Percentiles rank a stretch among this genome's conserved stretches.
Conservation (phyloP, 169 alveolate genomes). For the Condylostoma magnum region DNA sequence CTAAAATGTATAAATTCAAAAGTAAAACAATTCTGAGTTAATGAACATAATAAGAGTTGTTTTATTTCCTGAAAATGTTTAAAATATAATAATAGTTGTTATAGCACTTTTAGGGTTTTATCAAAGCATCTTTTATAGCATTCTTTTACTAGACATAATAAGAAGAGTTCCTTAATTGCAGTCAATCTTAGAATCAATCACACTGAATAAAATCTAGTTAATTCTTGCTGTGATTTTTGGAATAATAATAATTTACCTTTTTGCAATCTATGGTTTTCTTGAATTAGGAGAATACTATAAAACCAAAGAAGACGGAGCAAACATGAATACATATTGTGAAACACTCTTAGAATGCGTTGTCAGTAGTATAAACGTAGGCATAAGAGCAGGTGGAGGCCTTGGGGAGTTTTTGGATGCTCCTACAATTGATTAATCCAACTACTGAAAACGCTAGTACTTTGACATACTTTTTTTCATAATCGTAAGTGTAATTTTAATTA, state of each 20-base stretch:
- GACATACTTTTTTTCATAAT: slow-evolving; percentile 29
- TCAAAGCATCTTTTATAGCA: slow-evolving; percentile 30
- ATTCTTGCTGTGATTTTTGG: slow-evolving; percentile 54
- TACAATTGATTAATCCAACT: neutral
- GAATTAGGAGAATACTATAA: slow-evolving; percentile 23
- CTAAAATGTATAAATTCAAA: neutral
- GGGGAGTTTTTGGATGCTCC: slow-evolving; percentile 59
- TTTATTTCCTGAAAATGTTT: neutral
- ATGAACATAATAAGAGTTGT: neutral
- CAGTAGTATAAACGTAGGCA: slow-evolving; percentile 55
- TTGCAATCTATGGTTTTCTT: slow-evolving; percentile 13
- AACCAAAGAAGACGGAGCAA: slow-evolving; percentile 41
- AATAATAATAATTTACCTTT: slow-evolving; percentile 46
- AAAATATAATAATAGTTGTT: neutral
- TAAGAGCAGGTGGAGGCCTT: slow-evolving; percentile 79
- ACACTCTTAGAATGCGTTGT: slow-evolving; percentile 53
- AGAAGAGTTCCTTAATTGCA: slow-evolving; percentile 38
- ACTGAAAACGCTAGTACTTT: slow-evolving; percentile 3
- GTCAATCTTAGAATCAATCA: slow-evolving; percentile 49
- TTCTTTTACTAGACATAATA: slow-evolving; percentile 52
- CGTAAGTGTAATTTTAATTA: slow-evolving; percentile 29
- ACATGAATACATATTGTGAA: slow-evolving; percentile 42
- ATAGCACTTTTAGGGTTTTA: neutral
- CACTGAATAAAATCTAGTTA: slow-evolving; percentile 39
- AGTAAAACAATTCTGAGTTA: neutral